A percentile compares a stretch with the other conserved stretches of the same genome.
These are phyloP conservation scores for Cadophora sp. DNA, from an alignment of 2,329 filamentous ascomycete species.

Conservation along the genomic window DNA sequence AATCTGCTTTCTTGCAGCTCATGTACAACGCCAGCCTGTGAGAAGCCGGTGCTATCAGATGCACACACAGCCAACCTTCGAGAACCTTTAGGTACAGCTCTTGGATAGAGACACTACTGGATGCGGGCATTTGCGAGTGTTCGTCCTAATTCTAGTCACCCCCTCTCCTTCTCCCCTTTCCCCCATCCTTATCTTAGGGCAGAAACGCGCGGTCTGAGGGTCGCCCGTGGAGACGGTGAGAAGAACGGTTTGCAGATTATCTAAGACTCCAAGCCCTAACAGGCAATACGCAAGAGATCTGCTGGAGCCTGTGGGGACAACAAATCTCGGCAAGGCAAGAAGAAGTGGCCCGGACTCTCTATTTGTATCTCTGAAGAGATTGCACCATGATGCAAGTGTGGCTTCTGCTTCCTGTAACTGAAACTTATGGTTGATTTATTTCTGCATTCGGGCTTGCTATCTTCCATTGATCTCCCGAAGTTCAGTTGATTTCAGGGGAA, in stretches of 20 bases:
- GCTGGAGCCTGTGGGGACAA: slow-evolving; percentile 4
- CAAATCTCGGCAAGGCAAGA: slow-evolving; percentile 14
- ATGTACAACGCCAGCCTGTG: slow-evolving; percentile 4
- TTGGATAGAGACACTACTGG: background rate
- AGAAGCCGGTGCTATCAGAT: background rate
- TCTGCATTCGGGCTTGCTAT: background rate
- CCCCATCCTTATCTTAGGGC: slow-evolving; percentile 8
- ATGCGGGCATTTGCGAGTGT: background rate
- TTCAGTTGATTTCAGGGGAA: slow-evolving; percentile 10
- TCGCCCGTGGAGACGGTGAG: slow-evolving; percentile 3
- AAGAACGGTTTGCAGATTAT: background rate
- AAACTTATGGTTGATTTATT: slow-evolving; percentile 9
- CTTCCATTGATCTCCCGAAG: slow-evolving; percentile 10
- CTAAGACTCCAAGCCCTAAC: slow-evolving; percentile 10
- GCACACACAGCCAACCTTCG: background rate
- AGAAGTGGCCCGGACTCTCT: slow-evolving; percentile 6
- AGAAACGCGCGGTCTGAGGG: slow-evolving; percentile 4
- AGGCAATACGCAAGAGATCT: slow-evolving; percentile 14
- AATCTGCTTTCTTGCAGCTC: slow-evolving; percentile 1
- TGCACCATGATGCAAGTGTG: slow-evolving; percentile 11
- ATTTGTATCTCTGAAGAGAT: slow-evolving; percentile 13
- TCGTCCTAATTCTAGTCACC: background rate
- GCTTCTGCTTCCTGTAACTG: slow-evolving; percentile 11
- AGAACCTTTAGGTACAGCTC: background rate
- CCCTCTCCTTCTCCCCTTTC: no score